Evolutionary conservation across 2,329 filamentous ascomycete genomes (phyloP).

Genomic region (Microdochium trichocladiopsis): DNA sequence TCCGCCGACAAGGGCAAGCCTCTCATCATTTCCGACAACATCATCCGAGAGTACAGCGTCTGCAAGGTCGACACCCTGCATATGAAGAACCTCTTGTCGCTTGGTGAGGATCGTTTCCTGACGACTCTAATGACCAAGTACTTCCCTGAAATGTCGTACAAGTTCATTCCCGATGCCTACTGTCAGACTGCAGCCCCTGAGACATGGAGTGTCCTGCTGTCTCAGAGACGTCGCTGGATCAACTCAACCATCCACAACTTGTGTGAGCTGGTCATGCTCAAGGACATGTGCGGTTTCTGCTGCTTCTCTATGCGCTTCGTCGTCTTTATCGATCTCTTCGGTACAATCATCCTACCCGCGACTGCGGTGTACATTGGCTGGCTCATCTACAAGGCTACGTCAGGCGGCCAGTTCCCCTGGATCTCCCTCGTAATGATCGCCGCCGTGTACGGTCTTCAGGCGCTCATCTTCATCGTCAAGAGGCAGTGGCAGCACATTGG

Average conservation of each 20-base stretch:
- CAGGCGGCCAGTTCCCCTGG: conserved; percentile 69
- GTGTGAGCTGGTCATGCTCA: conserved; percentile 79
- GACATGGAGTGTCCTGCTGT: conserved; percentile 87
- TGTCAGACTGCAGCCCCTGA: conserved; percentile 92
- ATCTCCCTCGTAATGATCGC: conserved; percentile 87
- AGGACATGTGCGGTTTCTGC: conserved; percentile 97
- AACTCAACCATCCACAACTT: conserved; percentile 98
- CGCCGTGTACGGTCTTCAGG: conserved; percentile 90
- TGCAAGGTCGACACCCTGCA: conserved; percentile 90
- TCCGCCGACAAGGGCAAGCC: conserved; percentile 92
- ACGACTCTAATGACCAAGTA: conserved; percentile 98
- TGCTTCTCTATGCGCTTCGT: conserved; percentile 98
- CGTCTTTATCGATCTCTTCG: conserved; percentile 88
- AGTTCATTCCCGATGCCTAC: conserved; percentile 89
- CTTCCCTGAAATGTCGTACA: conserved; percentile 92
- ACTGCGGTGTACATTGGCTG: conserved; percentile 83
- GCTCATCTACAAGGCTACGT: conserved; percentile 73
- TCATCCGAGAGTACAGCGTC: conserved; percentile 84
- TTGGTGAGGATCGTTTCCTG: conserved; percentile 80
- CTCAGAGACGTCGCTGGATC: conserved; percentile 98
- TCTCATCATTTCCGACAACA: conserved; percentile 81
- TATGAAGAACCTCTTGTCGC: conserved; percentile 72
- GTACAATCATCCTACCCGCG: conserved; percentile 85
- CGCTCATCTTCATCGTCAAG: conserved; percentile 93
- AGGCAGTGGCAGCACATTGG: conserved; percentile 97